Conservation (phyloP, 805 yeast species). For the Kluyveromyces wickerhamii region DNA sequence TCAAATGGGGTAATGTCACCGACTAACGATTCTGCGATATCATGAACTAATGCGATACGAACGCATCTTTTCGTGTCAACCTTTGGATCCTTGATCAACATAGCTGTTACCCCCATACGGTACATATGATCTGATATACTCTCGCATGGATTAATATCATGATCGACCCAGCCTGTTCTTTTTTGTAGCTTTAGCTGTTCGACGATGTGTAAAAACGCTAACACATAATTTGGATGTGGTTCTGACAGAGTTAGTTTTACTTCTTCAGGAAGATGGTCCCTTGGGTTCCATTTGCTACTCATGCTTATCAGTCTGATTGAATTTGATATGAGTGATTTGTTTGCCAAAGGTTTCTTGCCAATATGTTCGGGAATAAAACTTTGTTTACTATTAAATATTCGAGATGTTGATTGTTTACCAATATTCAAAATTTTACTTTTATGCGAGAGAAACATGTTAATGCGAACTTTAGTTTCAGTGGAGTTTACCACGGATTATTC, state of each 20-base stretch:
- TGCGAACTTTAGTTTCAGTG: too few relatives aligned
- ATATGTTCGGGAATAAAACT: too few relatives aligned
- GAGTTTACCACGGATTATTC: too few relatives aligned
- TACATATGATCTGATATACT: conserved; percentile 94
- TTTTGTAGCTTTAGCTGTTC: conserved; percentile 66
- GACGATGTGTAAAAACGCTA: conserved; percentile 57
- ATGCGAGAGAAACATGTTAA: too few relatives aligned
- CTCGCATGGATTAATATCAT: conserved; percentile 38
- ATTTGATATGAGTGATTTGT: too few relatives aligned
- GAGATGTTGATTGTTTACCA: too few relatives aligned
- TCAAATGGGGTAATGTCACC: conserved; percentile 92
- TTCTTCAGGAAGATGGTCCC: conserved; percentile 34
- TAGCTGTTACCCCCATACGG: conserved; percentile 76
- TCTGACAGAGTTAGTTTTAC: conserved; percentile 27
- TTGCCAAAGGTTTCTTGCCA: too few relatives aligned
- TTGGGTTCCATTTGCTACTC: conserved; percentile 38
- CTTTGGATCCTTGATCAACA: conserved; percentile 48
- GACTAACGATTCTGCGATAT: conserved; percentile 87
- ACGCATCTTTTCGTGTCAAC: conserved; percentile 64
- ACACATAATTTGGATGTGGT: conserved; percentile 38
- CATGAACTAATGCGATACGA: conserved; percentile 84
- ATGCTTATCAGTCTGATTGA: too few relatives aligned
- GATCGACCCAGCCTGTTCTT: conserved; percentile 93
- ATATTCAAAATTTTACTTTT: too few relatives aligned
- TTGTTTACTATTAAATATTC: too few relatives aligned